Base-by-base conservation (phyloP, 1,139 yeast species). In the Yamadazyma diddensiae region DNA sequence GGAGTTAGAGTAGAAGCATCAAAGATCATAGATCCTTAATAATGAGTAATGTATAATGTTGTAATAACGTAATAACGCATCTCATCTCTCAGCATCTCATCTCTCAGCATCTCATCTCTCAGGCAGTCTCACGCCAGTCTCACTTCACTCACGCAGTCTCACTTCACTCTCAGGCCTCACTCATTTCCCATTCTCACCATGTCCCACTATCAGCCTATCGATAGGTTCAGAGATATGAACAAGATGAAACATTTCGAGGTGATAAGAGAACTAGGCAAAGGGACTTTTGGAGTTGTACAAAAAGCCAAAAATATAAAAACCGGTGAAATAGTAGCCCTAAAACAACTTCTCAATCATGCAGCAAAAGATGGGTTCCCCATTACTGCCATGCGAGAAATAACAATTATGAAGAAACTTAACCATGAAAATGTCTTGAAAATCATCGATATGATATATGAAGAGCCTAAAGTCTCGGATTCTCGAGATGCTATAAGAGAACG, bases 281-380 rank as follows among this genome's bases (percentile, higher is more conserved):
- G 75, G 9, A 68, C 74, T 3, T 69, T 69, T 50, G 75, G 75
- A 2, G 72, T 69, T 21, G 75, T 69, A 19, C 74, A 69, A 42
- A 69, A 66, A 41, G 75, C 74, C 5, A 51, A 47, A 31, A 46
- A 55, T 30, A 45, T 43, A 15, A 47, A 49, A 22, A 55, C 65
- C 3, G 62, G 63, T 2, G 44, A 55, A 28, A 28, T 62, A 6
- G 74, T 69, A 24, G 75, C 75, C 2, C 65, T 94, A 47, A 94
- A 94, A 56, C 86, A 84, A 52, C 76, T 92, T 30, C 65, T 90
- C 15, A 76, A 85, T 42, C 92, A 85, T 50, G 83, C 85, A 34
- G 87, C 84, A 29, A 86, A 84, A 48, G 96, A 88, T 47, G 92
- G 95, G 21, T 88, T 92, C 53, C 98, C 99, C 1, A 81, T 94